A percentile compares a stretch with the other conserved stretches of the same genome.
Evolutionary conservation across 257 asterid species (phyloP).

Genomic region (Forsythia suspensa): DNA sequence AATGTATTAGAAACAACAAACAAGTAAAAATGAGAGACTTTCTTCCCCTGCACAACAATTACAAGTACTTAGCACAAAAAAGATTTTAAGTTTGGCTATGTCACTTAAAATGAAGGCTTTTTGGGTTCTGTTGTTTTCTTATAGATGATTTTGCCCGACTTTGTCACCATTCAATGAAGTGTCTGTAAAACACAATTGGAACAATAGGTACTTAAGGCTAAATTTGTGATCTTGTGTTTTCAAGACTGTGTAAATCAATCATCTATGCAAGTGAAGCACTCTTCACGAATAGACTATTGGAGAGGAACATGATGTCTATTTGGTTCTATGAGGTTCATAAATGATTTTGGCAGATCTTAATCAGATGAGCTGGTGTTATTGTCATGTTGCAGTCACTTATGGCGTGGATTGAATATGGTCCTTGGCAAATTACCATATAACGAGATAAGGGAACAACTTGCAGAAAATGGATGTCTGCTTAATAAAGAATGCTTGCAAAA

Average conservation of each 20-base stretch:
- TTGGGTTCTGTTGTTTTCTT: background rate
- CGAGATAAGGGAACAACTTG: slow-evolving; percentile 4
- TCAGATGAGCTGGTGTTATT: background rate
- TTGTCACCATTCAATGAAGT: too few relatives aligned
- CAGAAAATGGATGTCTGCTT: background rate
- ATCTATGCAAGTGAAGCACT: background rate
- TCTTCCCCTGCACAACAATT: too few relatives aligned
- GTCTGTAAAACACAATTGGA: background rate
- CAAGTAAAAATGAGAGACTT: too few relatives aligned
- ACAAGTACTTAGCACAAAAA: too few relatives aligned
- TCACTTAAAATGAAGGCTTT: too few relatives aligned
- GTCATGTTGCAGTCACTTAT: slow-evolving; percentile 1
- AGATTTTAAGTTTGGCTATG: too few relatives aligned
- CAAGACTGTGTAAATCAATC: background rate
- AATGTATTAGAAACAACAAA: too few relatives aligned
- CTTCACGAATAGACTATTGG: background rate
- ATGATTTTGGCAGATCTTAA: background rate
- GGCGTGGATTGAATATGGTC: slow-evolving; percentile 12
- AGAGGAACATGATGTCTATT: background rate
- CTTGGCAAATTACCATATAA: background rate
- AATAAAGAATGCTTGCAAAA: slow-evolving; percentile 10
- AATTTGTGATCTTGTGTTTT: background rate
- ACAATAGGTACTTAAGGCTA: background rate
- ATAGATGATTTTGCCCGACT: background rate
- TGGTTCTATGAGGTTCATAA: background rate